Evolutionary conservation across 2,329 filamentous ascomycete species (phyloP).

Genomic region (Aspergillus pseudoviridinutans): DNA sequence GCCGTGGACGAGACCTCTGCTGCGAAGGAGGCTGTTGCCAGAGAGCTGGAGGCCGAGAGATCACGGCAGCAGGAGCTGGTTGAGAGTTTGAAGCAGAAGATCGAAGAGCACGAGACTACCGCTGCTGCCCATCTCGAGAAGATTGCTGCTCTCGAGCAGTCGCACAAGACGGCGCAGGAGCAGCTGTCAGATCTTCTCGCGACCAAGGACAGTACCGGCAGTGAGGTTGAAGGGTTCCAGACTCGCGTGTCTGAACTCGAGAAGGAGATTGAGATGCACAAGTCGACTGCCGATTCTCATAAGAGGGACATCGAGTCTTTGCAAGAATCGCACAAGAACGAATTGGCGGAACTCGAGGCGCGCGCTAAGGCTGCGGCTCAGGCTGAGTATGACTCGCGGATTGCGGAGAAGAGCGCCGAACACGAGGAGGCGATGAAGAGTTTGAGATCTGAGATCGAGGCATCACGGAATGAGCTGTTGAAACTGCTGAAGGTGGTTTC

Average conservation of each 20-base stretch:
- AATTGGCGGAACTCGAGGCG: conserved; percentile 38
- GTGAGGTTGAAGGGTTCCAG: conserved; percentile 43
- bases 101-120: conserved; percentile 74
- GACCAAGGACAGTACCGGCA: conserved; percentile 54
- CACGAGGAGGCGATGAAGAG: conserved; percentile 57
- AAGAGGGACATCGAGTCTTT: conserved; percentile 51
- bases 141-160: conserved; percentile 69
- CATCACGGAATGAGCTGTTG: conserved; percentile 63
- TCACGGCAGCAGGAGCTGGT: conserved; percentile 59
- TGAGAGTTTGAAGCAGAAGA: conserved; percentile 63
- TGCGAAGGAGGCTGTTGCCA: conserved; percentile 39
- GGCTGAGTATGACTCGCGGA: conserved; percentile 34
- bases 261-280: conserved; percentile 54
- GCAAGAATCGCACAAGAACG: conserved; percentile 49
- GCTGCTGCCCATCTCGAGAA: conserved; percentile 65
- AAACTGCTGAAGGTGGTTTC: conserved; percentile 61
- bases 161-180: conserved; percentile 61
- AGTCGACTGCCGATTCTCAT: conserved; percentile 51
- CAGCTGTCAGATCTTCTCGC: conserved; percentile 65
- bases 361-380: conserved; percentile 34
- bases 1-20: conserved; percentile 25
- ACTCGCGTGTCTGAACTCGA: conserved; percentile 52
- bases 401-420: conserved; percentile 52
- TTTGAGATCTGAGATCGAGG: conserved; percentile 60
- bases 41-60: conserved; percentile 49